Base-by-base conservation (phyloP, 129 eudicot species). In the Deinandra increscens region DNA sequence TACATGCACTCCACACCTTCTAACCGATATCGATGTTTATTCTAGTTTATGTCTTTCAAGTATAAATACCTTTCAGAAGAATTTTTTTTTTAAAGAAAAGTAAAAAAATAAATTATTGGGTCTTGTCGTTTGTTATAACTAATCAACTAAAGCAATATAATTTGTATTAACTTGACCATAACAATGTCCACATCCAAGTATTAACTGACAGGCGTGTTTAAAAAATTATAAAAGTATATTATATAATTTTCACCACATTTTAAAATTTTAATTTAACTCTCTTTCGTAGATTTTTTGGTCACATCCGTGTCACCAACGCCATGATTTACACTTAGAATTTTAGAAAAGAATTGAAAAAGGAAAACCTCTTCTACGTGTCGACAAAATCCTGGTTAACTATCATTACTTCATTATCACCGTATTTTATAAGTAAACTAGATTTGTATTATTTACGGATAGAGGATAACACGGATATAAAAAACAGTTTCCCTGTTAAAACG, bases 111-210 rank as follows among this genome's bases (percentile, higher is more conserved):
- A n/a, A n/a, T n/a, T n/a, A n/a, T n/a, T n/a, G 31, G 31, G 31
- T 19, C 37, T 64, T 69, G 69, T 76, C 64, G 64, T 68, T 42
- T 34, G 26, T 59, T 59, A 59, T 23, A 12, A 58, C 31, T 54
- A 12, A 48, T 46, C 15, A 12, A 58, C 31, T 54, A 12, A 48
- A 76, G 60, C 22, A 31, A 68, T 36, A 29, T 76, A 37, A 38
- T 68, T 76, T 68, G 75, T 76, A 68, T 22, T 37, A 68, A 34
- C 51, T 69, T 76, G 80, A 69, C 80, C 36, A 7, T 76, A 60
- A 69, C 15, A 36, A 75, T 37, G 60, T 75, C 69, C 42, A 68
- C 70, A 60, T 76, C 70, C 46, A 75, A 56, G 42, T 53, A 60
- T 51, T 7, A 54, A 37, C 0, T 4, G 66, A 6, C 34, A 34